These are phyloP conservation scores for Nicotiana noctiflora DNA, from an alignment of 257 asterid species.

Conservation along the genomic window DNA sequence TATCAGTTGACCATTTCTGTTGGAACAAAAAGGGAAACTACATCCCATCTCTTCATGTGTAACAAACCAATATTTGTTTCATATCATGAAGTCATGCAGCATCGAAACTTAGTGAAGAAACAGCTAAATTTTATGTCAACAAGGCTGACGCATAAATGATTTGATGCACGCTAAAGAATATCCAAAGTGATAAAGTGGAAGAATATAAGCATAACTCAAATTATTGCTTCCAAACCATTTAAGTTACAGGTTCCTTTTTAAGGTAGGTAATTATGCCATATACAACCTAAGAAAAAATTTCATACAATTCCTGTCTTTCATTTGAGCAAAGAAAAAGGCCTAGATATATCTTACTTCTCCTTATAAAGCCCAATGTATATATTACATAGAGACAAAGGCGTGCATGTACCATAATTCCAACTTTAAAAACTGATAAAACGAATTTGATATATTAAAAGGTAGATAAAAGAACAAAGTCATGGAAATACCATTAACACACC, in stretches of 20 bases:
- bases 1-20: not conserved
- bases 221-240: not conserved
- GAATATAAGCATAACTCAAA: not conserved
- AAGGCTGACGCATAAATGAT: not conserved
- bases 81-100: not conserved
- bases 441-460: not conserved
- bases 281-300: not conserved
- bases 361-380: not conserved
- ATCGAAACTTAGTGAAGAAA: not conserved
- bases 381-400: not conserved
- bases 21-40: not conserved
- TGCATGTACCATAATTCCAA: not conserved
- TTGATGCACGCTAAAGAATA: not conserved
- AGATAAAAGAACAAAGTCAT: slow-evolving; percentile 15
- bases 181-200: not conserved
- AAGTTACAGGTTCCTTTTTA: not conserved
- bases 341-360: not conserved
- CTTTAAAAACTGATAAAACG: not conserved
- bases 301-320: not conserved
- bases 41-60: not conserved
- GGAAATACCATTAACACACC: slow-evolving; percentile 44
- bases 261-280: not conserved
- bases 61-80: slow-evolving; percentile 1
- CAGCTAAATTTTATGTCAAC: not conserved
- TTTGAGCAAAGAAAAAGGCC: not conserved